These are phyloP conservation scores for Suhomyces prunicola DNA, from an alignment of 805 yeast genomes.

Conservation along the genomic window DNA sequence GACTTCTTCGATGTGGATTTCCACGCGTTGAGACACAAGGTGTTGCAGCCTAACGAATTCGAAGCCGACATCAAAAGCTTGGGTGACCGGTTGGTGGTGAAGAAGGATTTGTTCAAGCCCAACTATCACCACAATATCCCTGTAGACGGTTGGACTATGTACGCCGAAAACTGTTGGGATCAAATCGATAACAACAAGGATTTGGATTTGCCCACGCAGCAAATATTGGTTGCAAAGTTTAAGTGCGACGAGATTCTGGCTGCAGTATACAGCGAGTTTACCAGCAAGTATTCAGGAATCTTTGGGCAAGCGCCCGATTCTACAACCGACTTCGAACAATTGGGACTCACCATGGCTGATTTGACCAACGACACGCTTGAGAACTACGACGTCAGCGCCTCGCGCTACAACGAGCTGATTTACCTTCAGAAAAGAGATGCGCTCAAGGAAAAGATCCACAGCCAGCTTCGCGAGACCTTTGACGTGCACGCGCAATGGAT, in stretches of 20 bases:
- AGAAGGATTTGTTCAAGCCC: slow-evolving; percentile 52
- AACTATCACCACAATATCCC: slow-evolving; percentile 85
- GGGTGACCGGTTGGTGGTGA: slow-evolving; percentile 57
- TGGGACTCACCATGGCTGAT: slow-evolving; percentile 43
- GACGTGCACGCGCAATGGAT: slow-evolving; percentile 22
- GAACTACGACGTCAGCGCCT: slow-evolving; percentile 66
- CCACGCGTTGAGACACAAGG: slow-evolving; percentile 79
- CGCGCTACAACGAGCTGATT: slow-evolving; percentile 67
- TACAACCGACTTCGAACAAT: slow-evolving; percentile 40
- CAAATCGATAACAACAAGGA: slow-evolving; percentile 92
- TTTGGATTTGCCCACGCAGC: slow-evolving; percentile 94
- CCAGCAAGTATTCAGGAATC: slow-evolving; percentile 14
- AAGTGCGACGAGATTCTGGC: slow-evolving; percentile 86
- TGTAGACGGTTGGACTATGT: slow-evolving; percentile 92
- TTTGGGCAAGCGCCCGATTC: slow-evolving; percentile 9
- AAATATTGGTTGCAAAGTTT: slow-evolving; percentile 88
- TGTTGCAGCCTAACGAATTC: slow-evolving; percentile 75
- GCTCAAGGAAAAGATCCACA: slow-evolving; percentile 48
- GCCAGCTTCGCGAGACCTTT: slow-evolving; percentile 37
- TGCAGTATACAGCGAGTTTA: slow-evolving; percentile 28
- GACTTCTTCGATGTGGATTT: slow-evolving; percentile 87
- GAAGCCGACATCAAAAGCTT: slow-evolving; percentile 53
- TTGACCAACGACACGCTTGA: slow-evolving; percentile 48
- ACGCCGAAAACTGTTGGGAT: slow-evolving; percentile 89
- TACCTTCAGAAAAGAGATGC: slow-evolving; percentile 59